Evolutionary conservation across 2,329 filamentous ascomycete species (phyloP).

Genomic region (Knoxdaviesia capensis): DNA sequence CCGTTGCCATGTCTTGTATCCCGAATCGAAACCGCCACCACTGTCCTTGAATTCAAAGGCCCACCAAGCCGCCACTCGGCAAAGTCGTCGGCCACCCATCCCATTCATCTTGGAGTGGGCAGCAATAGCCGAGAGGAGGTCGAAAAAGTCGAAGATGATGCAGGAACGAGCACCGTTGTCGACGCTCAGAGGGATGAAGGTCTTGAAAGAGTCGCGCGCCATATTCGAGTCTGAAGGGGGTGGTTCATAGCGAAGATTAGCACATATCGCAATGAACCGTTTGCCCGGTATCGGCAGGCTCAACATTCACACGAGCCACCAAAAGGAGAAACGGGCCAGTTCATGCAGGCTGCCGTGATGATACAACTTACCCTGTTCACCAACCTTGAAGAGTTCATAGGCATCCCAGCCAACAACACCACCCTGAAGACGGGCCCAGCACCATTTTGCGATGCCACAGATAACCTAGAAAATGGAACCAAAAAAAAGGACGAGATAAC

Average conservation of each 20-base stretch:
- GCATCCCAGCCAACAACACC: constrained; percentile 94
- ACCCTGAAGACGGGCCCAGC: constrained; percentile 79
- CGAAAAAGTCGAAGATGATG: constrained; percentile 94
- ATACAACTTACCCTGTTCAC: constrained; percentile 54
- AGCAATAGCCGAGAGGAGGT: constrained; percentile 73
- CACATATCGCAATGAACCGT: constrained; percentile 3
- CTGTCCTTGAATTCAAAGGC: constrained; percentile 81
- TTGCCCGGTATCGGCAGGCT: not conserved
- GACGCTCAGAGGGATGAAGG: constrained; percentile 85
- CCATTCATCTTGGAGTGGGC: constrained; percentile 89
- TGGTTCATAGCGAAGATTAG: constrained; percentile 6
- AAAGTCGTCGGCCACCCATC: constrained; percentile 80
- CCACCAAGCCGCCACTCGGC: constrained; percentile 95
- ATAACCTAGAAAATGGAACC: constrained; percentile 41
- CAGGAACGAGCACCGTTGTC: constrained; percentile 68
- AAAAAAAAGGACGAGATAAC: constrained; percentile 4
- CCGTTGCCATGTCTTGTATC: constrained; percentile 76
- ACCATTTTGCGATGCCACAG: constrained; percentile 92
- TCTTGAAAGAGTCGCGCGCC: constrained; percentile 84
- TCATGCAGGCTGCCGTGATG: constrained; percentile 1
- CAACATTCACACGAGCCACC: no score
- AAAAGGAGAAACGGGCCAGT: constrained; percentile 1
- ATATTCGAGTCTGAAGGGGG: constrained; percentile 56
- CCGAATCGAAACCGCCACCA: constrained; percentile 81
- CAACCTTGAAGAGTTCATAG: constrained; percentile 88